A percentile compares a stretch with the other conserved stretches of the same genome.
Evolutionary conservation across 192 early-diverging fungal genomes (phyloP).

Genomic region (Gorgonomyces haynaldii): DNA sequence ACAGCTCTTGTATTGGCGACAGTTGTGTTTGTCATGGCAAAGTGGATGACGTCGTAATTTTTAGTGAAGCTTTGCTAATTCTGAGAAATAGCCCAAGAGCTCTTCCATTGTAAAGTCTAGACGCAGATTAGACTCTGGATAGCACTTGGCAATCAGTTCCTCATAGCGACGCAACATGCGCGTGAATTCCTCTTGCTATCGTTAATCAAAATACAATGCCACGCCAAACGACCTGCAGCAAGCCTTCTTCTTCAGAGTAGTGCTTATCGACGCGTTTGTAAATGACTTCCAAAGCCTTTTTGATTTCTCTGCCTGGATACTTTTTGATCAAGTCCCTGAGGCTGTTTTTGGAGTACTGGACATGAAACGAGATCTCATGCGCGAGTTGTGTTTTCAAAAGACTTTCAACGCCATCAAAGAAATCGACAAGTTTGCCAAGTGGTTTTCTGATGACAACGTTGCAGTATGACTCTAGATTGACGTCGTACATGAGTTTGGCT

Average conservation of each 20-base stretch:
- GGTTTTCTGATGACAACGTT: constrained; percentile 80
- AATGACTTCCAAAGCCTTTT: constrained; percentile 65
- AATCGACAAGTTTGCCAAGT: constrained; percentile 77
- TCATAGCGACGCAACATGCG: constrained; percentile 70
- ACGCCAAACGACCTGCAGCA: constrained; percentile 84
- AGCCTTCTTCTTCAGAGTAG: constrained; percentile 65
- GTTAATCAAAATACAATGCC: no score
- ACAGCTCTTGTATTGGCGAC: constrained; percentile 27
- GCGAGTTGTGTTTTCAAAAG: constrained; percentile 64
- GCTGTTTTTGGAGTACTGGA: constrained; percentile 72
- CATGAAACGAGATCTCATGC: constrained; percentile 69
- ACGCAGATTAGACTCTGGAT: constrained; percentile 67
- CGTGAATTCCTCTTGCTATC: constrained; percentile 78
- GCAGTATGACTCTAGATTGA: constrained; percentile 69
- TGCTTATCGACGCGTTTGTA: constrained; percentile 93
- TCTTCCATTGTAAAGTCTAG: constrained; percentile 84
- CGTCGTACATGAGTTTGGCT: constrained; percentile 71
- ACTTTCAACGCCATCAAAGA: constrained; percentile 91
- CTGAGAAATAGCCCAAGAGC: constrained; percentile 59
- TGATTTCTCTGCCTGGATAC: constrained; percentile 74
- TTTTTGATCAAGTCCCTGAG: constrained; percentile 74
- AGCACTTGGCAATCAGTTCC: constrained; percentile 69
- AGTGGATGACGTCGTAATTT: no score
- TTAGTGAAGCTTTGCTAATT: constrained; percentile 48
- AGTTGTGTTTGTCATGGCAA: constrained; percentile 2